Evolutionary conservation across 768 basidiomycete species (phyloP).

Genomic region (Obba rivulosa): DNA sequence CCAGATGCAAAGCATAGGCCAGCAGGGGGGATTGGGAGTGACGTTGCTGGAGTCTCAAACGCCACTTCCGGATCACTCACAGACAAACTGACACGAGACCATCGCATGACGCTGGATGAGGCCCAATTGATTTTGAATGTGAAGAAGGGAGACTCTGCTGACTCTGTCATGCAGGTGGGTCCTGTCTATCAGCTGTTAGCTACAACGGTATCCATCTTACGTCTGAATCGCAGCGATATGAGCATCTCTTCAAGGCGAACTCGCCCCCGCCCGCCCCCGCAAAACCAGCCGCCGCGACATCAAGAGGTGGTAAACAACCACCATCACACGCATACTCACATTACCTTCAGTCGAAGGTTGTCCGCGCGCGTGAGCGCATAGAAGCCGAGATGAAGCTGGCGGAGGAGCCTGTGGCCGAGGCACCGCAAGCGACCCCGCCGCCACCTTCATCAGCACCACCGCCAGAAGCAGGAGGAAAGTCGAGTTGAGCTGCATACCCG

Average conservation of each 20-base stretch:
- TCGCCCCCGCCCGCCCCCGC: slow-evolving; percentile 54
- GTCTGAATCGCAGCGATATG: slow-evolving; percentile 63
- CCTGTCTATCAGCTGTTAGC: neutral
- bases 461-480: neutral
- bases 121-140: slow-evolving; percentile 89
- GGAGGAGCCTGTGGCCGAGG: neutral
- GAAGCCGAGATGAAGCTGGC: slow-evolving; percentile 66
- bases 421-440: slow-evolving; percentile 5
- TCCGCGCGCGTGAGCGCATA: slow-evolving; percentile 90
- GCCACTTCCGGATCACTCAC: slow-evolving; percentile 72
- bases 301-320: slow-evolving; percentile 34
- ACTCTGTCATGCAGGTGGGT: slow-evolving; percentile 66
- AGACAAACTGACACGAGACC: slow-evolving; percentile 77
- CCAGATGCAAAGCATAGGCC: slow-evolving; percentile 83
- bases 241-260: slow-evolving; percentile 90
- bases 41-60: slow-evolving; percentile 68
- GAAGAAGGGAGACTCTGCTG: slow-evolving; percentile 66
- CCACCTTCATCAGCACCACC: slow-evolving; percentile 9
- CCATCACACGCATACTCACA: slow-evolving; percentile 60
- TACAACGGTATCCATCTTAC: neutral
- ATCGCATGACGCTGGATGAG: slow-evolving; percentile 94
- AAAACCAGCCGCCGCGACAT: slow-evolving; percentile 24
- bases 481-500: neutral
- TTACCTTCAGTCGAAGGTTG: slow-evolving; percentile 96
- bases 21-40: slow-evolving; percentile 59